Conservation (phyloP, 495 filamentous ascomycete genomes). For the Lepidopterella palustris region DNA sequence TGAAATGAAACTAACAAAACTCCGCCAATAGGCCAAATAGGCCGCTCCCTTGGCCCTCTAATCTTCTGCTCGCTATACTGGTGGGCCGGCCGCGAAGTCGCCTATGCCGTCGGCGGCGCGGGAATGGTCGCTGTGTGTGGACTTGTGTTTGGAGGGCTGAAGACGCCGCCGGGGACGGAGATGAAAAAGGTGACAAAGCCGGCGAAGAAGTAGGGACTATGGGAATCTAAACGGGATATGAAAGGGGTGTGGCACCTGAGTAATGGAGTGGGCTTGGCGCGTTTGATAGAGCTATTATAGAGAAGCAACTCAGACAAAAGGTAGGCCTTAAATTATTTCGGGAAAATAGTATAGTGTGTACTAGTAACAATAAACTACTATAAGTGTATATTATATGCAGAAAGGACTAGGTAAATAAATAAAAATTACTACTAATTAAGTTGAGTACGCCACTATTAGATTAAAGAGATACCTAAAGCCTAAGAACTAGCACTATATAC, state of each 20-base stretch:
- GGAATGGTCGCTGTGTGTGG: conserved; percentile 69
- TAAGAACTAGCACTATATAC: background rate
- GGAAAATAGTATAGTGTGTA: background rate
- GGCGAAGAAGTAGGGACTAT: background rate
- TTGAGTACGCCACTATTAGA: background rate
- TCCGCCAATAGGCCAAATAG: conserved; percentile 68
- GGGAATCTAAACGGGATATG: background rate
- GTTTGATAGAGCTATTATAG: background rate
- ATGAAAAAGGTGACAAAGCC: conserved; percentile 7
- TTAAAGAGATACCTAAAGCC: conserved; percentile 3
- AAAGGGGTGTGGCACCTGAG: background rate
- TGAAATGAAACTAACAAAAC: background rate
- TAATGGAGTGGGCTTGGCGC: background rate
- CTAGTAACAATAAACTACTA: conserved; percentile 5
- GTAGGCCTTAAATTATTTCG: no score
- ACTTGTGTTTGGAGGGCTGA: conserved; percentile 64
- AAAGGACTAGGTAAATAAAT: conserved; percentile 1
- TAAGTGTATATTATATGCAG: conserved; percentile 1
- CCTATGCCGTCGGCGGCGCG: conserved; percentile 71
- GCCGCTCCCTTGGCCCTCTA: conserved; percentile 76
- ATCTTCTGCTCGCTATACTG: conserved; percentile 96
- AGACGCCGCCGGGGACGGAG: conserved; percentile 32
- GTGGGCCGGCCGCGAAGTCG: conserved; percentile 89
- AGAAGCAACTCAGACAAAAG: background rate
- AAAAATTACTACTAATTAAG: background rate